These are phyloP conservation scores for Vitis rotundifolia DNA, from an alignment of 164 flowering plant genomes.

Conservation along the genomic window DNA sequence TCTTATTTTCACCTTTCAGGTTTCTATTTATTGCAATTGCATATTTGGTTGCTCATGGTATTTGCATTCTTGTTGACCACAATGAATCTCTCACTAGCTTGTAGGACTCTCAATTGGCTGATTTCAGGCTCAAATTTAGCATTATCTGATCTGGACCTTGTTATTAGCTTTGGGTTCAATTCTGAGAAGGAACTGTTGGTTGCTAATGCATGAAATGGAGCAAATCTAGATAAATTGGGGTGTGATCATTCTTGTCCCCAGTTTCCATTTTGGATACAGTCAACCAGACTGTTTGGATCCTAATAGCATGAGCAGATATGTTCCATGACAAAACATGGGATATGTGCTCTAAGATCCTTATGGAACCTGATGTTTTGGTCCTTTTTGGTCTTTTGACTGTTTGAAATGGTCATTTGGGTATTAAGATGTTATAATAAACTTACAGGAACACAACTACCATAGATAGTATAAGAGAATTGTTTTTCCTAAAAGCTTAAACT, in stretches of 20 bases:
- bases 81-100: not conserved
- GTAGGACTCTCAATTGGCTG: not conserved
- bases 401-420: no score
- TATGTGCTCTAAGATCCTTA: no score
- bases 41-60: not conserved
- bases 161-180: not conserved
- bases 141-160: not conserved
- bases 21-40: conserved; percentile 18
- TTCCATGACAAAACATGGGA: not conserved
- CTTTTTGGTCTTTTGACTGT: no score
- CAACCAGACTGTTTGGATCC: not conserved
- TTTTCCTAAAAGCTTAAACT: no score
- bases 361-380: no score
- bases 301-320: not conserved
- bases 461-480: no score
- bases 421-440: no score
- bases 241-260: not conserved
- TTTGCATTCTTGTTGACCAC: not conserved
- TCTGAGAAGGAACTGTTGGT: not conserved
- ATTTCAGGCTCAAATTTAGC: not conserved
- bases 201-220: not conserved
- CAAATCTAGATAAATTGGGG: not conserved
- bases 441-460: no score
- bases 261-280: not conserved
- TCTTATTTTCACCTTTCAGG: conserved; percentile 93